Base-by-base conservation (phyloP, 805 yeast genomes). In the Yamadazyma laniorum region DNA sequence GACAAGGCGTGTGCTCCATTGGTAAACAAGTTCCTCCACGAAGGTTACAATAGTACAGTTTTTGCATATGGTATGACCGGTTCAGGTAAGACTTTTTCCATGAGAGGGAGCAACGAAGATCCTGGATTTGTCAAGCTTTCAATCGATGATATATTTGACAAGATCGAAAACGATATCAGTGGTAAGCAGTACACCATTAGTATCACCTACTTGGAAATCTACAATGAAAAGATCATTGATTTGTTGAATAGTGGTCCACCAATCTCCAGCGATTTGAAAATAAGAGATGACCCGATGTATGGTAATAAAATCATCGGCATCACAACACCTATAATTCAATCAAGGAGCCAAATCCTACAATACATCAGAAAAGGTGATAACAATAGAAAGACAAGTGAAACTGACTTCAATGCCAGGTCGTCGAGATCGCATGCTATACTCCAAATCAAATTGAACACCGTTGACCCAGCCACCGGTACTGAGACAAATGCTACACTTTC, bases 51-150 rank as follows among this genome's bases (percentile, higher is more conserved):
- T 53, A 90, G 90, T 12, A 89, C 96, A 0, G 79, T 90, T 1
- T 88, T 91, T 58, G 97, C 98, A 0, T 88, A 88, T 53, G 96
- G 96, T 25, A 85, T 85, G 88, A 88, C 96, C 0, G 96, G 96
- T 0, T 83, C 95, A 1, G 96, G 96, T 8, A 88, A 88, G 59
- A 88, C 96, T 0, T 80, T 76, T 55, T 77, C 95, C 2, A 88
- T 88, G 95, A 82, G 81, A 45, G 96, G 95, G 21, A 66, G 71
- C 18, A 67, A 59, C 2, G 44, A 49, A 4, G 82, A 80, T 44
- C 80, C 82, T 0, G 95, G 96, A 3, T 70, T 88, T 34, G 83
- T 89, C 29, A 79, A 82, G 27, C 63, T 79, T 26, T 81, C 91
- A 4, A 80, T 82, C 9, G 67, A 71, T 39, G 75, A 76, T 30